A percentile compares a stretch with the other conserved stretches of the same genome.
Evolutionary conservation across 1,139 yeast genomes (phyloP).

Genomic region (Debaryomycetaceae sp.): DNA sequence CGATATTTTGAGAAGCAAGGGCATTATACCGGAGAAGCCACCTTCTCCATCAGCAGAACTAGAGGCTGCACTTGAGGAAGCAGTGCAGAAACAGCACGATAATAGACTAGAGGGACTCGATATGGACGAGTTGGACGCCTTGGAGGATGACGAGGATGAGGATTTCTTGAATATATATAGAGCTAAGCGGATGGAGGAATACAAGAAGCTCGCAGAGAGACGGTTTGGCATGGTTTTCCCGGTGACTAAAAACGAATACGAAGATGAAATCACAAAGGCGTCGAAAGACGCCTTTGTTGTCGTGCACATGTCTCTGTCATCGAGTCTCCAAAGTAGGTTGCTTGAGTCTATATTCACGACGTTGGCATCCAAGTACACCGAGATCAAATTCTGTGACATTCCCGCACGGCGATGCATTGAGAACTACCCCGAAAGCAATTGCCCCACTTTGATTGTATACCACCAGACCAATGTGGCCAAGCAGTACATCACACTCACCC

Average conservation of each 20-base stretch:
- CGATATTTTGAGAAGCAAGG: constrained; percentile 84
- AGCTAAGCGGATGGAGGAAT: constrained; percentile 69
- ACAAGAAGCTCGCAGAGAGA: constrained; percentile 55
- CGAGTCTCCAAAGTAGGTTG: constrained; percentile 71
- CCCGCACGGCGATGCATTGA: constrained; percentile 88
- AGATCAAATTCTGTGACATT: constrained; percentile 86
- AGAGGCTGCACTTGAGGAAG: constrained; percentile 85
- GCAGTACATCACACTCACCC: constrained; percentile 75
- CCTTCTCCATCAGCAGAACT: constrained; percentile 85
- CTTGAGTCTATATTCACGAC: constrained; percentile 51
- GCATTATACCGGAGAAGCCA: constrained; percentile 88
- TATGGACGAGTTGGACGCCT: constrained; percentile 73
- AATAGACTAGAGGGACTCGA: constrained; percentile 72
- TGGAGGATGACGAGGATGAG: constrained; percentile 79
- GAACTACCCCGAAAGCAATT: constrained; percentile 81
- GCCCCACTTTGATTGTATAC: constrained; percentile 87
- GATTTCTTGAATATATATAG: constrained; percentile 72
- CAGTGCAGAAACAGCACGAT: constrained; percentile 69
- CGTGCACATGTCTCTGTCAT: constrained; percentile 71
- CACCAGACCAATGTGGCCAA: constrained; percentile 70
- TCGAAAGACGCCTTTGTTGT: constrained; percentile 60
- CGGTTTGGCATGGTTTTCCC: constrained; percentile 77
- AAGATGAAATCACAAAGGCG: constrained; percentile 78
- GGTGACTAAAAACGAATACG: constrained; percentile 83
- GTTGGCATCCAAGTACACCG: constrained; percentile 62